Evolutionary conservation across 371 early-diverging fungal genomes (phyloP), one percentile per base, ranked within the genome.

Genomic region (Mucor irregularis): DNA sequence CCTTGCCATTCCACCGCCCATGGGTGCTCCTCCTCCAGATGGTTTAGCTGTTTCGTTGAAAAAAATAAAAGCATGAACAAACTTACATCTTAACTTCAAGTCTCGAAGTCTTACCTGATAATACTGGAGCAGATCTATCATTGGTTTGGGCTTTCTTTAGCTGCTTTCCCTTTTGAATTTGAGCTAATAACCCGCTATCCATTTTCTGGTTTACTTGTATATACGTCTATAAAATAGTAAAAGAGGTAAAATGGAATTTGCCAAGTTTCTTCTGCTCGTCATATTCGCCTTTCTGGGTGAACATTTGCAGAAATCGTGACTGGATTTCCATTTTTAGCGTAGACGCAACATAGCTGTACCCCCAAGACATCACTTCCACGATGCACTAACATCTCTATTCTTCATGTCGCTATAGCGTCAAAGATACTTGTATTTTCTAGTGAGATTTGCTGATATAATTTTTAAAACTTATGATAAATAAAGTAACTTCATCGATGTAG

Each of bases 111-210:
- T 58, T 59, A 59, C 60, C 69, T 58, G 67, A 78, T 38, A 88
- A 31, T 14, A 71, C 25, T 26, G 92, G 90, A 1, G 79, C 72
- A 37, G 89, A 88, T 30, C 91, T 76, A 73, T 93, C 94, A 59
- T 91, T 91, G 3, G 94, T 91, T 35, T 83, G 83, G 6, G 90
- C 66, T 60, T 91, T 89, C 66, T 86, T 91, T 31, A 93, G 80
- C 51, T 66, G 72, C 35, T 81, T 69, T 5, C 94, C 94, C 52
- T 85, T 76, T 56, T 92, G 86, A 64, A 93, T 93, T 56, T 85
- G 82, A 45, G 77, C 71, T 35, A 91, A 73, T 22, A 93, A 80
- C 25, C 79, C 84, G 45, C 52, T 68, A 40, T 76, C 73, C 77
- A 76, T 76, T 13, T 6, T 48, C 22, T 37, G 22, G n/a, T n/a